phyloP scores from a whole-genome alignment of 257 asterid genomes.

The Datura wrightii region DNA sequence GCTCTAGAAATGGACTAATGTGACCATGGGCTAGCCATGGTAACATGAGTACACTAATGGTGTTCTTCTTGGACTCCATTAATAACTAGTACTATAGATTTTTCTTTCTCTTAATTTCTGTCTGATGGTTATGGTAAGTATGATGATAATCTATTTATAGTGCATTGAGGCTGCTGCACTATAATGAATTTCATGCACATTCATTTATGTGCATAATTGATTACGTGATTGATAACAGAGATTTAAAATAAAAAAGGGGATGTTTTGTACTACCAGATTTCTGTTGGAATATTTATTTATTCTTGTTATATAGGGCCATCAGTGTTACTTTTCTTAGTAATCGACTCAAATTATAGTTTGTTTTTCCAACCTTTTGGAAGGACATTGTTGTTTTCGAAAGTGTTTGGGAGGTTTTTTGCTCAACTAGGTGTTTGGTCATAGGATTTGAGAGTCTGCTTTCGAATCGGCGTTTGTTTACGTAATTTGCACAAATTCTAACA shows the following conservation, averaged over 20 bases:
- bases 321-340: not conserved
- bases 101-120: not conserved
- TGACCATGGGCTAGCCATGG: constrained; percentile 34
- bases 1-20: constrained; percentile 37
- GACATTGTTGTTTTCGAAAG: no score
- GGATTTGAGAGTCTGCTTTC: no score
- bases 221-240: not conserved
- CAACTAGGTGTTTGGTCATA: no score
- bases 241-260: no score
- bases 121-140: not conserved
- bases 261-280: not conserved
- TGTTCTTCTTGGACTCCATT: constrained; percentile 31
- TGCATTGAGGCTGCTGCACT: no score
- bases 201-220: not conserved
- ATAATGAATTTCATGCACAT: not conserved
- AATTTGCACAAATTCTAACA: no score
- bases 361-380: not conserved
- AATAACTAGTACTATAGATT: not conserved
- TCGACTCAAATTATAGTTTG: not conserved
- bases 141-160: not conserved
- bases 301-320: not conserved
- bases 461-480: no score
- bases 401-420: no score
- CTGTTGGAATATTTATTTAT: not conserved
- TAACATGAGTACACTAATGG: constrained; percentile 14